Evolutionary conservation across 2,329 filamentous ascomycete species (phyloP), one percentile per base, ranked within the genome.

Genomic region (Ramichloridium luteum): DNA sequence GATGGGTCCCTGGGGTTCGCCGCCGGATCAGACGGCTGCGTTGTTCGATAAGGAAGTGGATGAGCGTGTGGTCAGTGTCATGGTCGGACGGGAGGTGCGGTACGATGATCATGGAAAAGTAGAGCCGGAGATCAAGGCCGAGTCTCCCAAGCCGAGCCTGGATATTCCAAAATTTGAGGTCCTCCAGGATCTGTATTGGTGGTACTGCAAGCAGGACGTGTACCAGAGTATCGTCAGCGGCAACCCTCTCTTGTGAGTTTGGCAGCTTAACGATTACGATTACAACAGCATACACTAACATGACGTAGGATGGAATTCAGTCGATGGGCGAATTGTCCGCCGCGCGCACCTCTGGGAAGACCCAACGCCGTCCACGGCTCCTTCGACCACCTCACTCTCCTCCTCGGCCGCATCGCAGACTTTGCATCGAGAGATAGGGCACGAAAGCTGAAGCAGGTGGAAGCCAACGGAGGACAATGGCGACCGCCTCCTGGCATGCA

Each of bases 201-300:
- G 85, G 81, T 94, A 86, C 53, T 78, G 73, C 47, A 93, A 93
- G 56, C 90, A 94, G 64, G 90, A 96, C 54, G 74, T 81, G 6
- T 92, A 88, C 46, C 88, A 94, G 54, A 85, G 82, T 51, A 73
- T 94, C 38, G 63, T 96, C 14, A 90, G 86, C 44, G 88, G 84
- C 6, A 86, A 88, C 25, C 70, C 70, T 39, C 64, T 92, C 28
- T 77, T 94, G 84, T 93, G 64, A 68, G 84, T 69, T 14, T 42
- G 29, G 42, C 20, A 8, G 8, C n/a, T 23, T 23, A n/a, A 25
- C 27, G 30, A 53, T 61, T 32, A 57, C 31, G 36, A 5, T 18
- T 13, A n/a, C n/a, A n/a, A n/a, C n/a, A n/a, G n/a, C n/a, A n/a
- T n/a, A n/a, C 8, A 27, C 37, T 45, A 25, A 46, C 35, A 12